Evolutionary conservation across 768 basidiomycete species (phyloP), one percentile per base, ranked within the genome.

Genomic region (Cubamyces lactineus): DNA sequence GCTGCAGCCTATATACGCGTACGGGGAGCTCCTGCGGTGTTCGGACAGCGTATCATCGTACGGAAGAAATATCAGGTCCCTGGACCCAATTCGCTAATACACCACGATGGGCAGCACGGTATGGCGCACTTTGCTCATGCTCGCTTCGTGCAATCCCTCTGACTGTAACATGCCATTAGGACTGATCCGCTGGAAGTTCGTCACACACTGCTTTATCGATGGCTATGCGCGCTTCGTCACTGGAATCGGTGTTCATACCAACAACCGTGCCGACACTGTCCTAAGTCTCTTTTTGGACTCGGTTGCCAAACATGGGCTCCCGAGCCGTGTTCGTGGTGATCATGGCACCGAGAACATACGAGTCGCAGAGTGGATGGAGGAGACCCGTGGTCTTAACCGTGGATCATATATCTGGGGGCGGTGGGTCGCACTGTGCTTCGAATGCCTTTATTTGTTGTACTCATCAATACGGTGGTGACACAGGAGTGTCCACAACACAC

Each of bases 161-260:
- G 34, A 34, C 34, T 34, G 43, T 62, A 62, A 71, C 0, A 70
- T 68, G 68, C 71, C 73, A 59, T 70, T 73, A 62, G 73, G 73
- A 2, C 71, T 78, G 19, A 79, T 79, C 49, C 64, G 45, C 8
- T 79, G 70, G 68, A 71, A 72, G 42, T 71, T 78, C 45, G 75
- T 79, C 2, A 74, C 74, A 2, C 79, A 80, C 66, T 73, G 73
- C 3, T 79, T 78, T 53, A 73, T 81, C 9, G 79, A 82, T 70
- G 79, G 80, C 2, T 74, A 76, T 53, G 74, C 8, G 65, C 76
- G 28, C 65, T 46, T 26, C 21, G 43, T 55, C 17, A 15, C 21
- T 24, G 54, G 54, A 2, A 55, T 55, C 21, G 53, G 66, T 11
- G 78, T 71, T 2, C 73, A 69, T 61, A 73, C 69, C 67, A 82